These are phyloP conservation scores for Microbotryum violaceum DNA, from an alignment of 1,284 basidiomycete species.

Conservation along the genomic window DNA sequence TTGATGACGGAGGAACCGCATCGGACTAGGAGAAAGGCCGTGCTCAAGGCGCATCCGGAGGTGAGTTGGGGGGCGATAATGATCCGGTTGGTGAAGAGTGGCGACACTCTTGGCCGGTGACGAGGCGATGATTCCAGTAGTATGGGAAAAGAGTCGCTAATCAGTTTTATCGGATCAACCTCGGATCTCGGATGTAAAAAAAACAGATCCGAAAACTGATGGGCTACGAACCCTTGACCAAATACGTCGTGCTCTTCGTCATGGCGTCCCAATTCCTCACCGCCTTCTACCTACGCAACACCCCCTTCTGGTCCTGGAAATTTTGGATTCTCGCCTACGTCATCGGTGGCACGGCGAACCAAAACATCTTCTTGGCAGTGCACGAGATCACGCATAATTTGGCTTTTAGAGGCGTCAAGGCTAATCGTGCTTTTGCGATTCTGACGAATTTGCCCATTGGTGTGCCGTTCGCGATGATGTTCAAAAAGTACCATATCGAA, in stretches of 20 bases:
- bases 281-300: slow-evolving; percentile 60
- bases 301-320: slow-evolving; percentile 57
- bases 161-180: too few species aligned
- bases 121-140: neutral
- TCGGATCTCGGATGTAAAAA: too few species aligned
- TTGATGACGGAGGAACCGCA: slow-evolving; percentile 97
- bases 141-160: neutral
- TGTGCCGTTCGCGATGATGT: slow-evolving; percentile 88
- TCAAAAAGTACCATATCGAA: slow-evolving; percentile 54
- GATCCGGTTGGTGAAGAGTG: too few species aligned
- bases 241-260: slow-evolving; percentile 74
- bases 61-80: slow-evolving; percentile 44
- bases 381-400: slow-evolving; percentile 99
- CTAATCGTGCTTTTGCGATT: slow-evolving; percentile 82
- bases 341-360: slow-evolving; percentile 90
- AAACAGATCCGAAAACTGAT: slow-evolving; percentile 80
- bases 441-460: slow-evolving; percentile 88
- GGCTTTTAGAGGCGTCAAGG: slow-evolving; percentile 72
- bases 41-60: slow-evolving; percentile 91
- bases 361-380: slow-evolving; percentile 94
- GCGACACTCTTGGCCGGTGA: too few species aligned
- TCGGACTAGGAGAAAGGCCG: slow-evolving; percentile 72
- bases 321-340: slow-evolving; percentile 75
- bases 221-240: slow-evolving; percentile 86
- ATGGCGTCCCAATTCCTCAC: slow-evolving; percentile 64